Conservation (phyloP, 2,329 filamentous ascomycete species). For the Calonectria montana region DNA sequence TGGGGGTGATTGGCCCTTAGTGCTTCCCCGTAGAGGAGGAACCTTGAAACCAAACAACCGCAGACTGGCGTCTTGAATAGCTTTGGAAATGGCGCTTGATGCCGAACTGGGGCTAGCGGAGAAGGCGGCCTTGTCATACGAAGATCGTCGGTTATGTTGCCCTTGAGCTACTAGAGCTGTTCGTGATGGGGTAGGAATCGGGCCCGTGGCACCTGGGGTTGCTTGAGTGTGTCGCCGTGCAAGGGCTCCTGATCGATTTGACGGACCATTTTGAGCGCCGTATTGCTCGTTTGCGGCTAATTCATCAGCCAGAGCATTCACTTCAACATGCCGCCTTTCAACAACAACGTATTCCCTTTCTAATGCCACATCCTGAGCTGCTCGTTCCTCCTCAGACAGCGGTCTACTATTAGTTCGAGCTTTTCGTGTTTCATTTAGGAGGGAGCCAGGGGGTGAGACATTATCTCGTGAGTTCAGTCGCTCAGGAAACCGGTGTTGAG, state of each 20-base stretch:
- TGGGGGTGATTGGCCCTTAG: constrained; percentile 78
- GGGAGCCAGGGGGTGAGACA: constrained; percentile 41
- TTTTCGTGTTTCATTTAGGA: constrained; percentile 49
- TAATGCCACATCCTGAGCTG: constrained; percentile 87
- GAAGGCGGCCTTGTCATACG: constrained; percentile 77
- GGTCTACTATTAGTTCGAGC: constrained; percentile 43
- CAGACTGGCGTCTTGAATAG: constrained; percentile 90
- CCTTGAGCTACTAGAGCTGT: constrained; percentile 80
- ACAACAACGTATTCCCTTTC: constrained; percentile 96
- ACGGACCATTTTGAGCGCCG: constrained; percentile 55
- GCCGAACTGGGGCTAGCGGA: constrained; percentile 79
- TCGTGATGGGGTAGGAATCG: constrained; percentile 75
- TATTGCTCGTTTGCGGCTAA: constrained; percentile 84
- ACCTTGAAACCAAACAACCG: constrained; percentile 79
- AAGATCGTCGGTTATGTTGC: constrained; percentile 80
- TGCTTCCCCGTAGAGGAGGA: constrained; percentile 68
- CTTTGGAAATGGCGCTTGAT: constrained; percentile 93
- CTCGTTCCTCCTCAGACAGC: constrained; percentile 71
- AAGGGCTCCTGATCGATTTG: constrained; percentile 71
- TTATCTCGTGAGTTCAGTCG: constrained; percentile 38
- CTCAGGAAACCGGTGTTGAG: constrained; percentile 49
- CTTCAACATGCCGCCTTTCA: constrained; percentile 94
- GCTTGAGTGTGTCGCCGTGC: constrained; percentile 82
- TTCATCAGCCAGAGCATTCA: constrained; percentile 97
- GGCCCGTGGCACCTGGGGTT: constrained; percentile 75